Conservation (phyloP, 78 protist genomes). For the Diacronema lutheri region DNA sequence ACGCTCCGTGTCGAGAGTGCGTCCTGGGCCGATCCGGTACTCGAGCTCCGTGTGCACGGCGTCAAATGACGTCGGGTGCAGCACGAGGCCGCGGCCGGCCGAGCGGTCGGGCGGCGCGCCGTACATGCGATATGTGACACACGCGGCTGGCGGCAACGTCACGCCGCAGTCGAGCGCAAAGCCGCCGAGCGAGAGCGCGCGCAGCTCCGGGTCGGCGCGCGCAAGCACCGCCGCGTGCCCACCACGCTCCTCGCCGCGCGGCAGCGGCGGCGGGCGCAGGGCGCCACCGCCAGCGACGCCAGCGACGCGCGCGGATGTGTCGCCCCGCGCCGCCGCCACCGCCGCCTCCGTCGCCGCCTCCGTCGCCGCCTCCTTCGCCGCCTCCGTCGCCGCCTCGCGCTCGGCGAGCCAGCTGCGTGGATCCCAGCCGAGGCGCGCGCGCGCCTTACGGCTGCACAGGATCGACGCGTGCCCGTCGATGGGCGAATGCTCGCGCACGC, state of each 20-base stretch:
- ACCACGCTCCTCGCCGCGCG: not conserved
- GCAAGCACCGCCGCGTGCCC: not conserved
- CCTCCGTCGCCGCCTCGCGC: no score
- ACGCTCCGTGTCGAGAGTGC: not conserved
- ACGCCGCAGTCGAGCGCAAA: not conserved
- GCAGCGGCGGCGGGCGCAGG: no score
- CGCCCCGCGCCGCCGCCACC: no score
- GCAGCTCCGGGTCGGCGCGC: not conserved
- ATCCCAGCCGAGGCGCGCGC: not conserved
- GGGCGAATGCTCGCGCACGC: not conserved
- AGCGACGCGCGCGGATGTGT: no score
- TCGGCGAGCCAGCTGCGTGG: no score
- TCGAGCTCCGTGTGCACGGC: constrained; percentile 30
- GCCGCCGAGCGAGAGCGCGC: not conserved
- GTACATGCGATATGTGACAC: not conserved
- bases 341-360: no score
- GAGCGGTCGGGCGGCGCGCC: not conserved
- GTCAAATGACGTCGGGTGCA: constrained; percentile 26
- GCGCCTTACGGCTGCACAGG: not conserved
- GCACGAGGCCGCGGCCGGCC: not conserved
- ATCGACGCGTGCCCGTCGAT: constrained; percentile 17
- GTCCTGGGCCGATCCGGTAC: constrained; percentile 10
- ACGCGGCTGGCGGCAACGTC: not conserved
- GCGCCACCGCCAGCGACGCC: no score
- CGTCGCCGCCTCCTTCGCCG: no score